phyloP scores from a whole-genome alignment of 805 yeast species.

The Sugiyamaella mastotermitis region DNA sequence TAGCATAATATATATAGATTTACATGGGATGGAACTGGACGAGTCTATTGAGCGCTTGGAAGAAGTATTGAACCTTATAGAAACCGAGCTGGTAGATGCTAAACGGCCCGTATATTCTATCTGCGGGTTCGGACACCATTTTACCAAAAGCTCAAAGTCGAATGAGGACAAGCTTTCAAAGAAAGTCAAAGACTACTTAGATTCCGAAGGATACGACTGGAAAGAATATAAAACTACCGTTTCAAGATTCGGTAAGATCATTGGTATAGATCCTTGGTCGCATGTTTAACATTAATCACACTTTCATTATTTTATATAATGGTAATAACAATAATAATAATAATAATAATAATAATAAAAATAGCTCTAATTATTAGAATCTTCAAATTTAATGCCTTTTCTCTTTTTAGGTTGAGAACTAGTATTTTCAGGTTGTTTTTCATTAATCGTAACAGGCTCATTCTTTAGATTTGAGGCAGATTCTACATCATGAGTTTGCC shows the following conservation, averaged over 20 bases:
- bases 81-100: slow-evolving; percentile 17
- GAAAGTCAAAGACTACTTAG: slow-evolving; percentile 28
- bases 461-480: slow-evolving; percentile 4
- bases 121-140: slow-evolving; percentile 31
- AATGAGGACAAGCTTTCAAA: slow-evolving; percentile 28
- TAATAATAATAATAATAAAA: too few species aligned
- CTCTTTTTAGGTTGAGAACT: slow-evolving; percentile 11
- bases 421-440: slow-evolving; percentile 3
- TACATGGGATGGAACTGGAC: slow-evolving; percentile 33
- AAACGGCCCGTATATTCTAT: slow-evolving; percentile 27
- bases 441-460: slow-evolving; percentile 5
- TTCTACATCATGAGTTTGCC: slow-evolving; percentile 6
- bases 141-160: slow-evolving; percentile 21
- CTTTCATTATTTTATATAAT: too few species aligned
- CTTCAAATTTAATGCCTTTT: slow-evolving; percentile 20
- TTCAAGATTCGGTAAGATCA: slow-evolving; percentile 31
- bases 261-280: slow-evolving; percentile 39
- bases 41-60: slow-evolving; percentile 29
- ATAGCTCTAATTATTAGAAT: too few species aligned
- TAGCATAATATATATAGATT: slow-evolving; percentile 27
- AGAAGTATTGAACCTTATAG: slow-evolving; percentile 20
- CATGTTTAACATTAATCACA: slow-evolving; percentile 15
- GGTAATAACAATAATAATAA: too few species aligned
- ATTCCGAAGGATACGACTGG: slow-evolving; percentile 35
- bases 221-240: slow-evolving; percentile 30